Evolutionary conservation across 2,329 filamentous ascomycete genomes (phyloP).

Genomic region (Alternaria triticimaculans): DNA sequence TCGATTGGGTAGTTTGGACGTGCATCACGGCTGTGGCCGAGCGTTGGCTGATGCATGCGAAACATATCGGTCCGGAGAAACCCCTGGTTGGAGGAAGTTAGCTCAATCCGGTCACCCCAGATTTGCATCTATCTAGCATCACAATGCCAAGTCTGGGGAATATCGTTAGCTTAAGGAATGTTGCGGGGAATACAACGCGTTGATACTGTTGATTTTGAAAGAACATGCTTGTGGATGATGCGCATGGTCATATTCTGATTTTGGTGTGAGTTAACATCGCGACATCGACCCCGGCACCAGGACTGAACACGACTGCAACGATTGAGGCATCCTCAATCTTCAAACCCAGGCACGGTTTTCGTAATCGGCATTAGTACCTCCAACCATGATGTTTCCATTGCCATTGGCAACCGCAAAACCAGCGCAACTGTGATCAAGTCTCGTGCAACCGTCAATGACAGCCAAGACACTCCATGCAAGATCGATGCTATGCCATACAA

Average conservation of each 20-base stretch:
- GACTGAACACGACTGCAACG: background rate
- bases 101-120: background rate
- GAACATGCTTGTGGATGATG: background rate
- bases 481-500: background rate
- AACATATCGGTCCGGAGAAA: constrained; percentile 16
- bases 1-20: background rate
- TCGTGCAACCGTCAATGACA: constrained; percentile 12
- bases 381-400: constrained; percentile 10
- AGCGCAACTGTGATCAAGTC: constrained; percentile 2
- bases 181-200: background rate
- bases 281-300: background rate
- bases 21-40: background rate
- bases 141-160: constrained; percentile 11
- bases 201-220: background rate
- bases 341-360: background rate
- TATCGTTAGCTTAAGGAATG: background rate
- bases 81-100: constrained; percentile 25
- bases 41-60: background rate
- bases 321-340: background rate
- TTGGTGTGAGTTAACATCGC: background rate
- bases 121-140: background rate
- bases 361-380: constrained; percentile 5
- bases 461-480: constrained; percentile 11
- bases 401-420: constrained; percentile 10
- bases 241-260: background rate